These are phyloP conservation scores for Sporothrix pseudoabietina DNA, from an alignment of 2,329 filamentous ascomycete genomes.

Conservation along the genomic window DNA sequence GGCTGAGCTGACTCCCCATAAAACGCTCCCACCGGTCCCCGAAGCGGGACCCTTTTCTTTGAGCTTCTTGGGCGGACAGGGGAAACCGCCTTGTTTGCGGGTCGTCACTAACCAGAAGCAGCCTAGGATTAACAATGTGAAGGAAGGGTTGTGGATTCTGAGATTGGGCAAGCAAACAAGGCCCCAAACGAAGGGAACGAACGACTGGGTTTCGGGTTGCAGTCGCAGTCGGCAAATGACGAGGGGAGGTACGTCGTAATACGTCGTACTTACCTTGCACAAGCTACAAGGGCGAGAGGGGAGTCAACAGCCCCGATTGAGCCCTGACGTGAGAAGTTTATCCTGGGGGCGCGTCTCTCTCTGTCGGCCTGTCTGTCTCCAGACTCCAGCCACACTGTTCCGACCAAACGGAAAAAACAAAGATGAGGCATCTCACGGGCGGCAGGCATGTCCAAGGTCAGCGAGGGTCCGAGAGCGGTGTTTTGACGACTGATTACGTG, in stretches of 20 bases:
- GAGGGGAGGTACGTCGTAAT: no score
- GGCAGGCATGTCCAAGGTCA: no score
- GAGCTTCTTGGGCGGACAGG: neutral
- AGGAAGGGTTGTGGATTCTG: neutral
- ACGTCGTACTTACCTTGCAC: no score
- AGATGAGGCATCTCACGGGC: neutral
- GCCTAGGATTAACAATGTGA: neutral
- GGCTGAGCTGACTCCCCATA: constrained; percentile 1
- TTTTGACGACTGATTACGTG: no score
- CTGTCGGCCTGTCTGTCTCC: neutral
- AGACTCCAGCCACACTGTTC: neutral
- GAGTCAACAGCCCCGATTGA: neutral
- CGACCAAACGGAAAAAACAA: neutral
- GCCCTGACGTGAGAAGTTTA: constrained; percentile 10
- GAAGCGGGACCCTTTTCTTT: neutral
- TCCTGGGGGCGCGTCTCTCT: neutral
- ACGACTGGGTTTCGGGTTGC: constrained; percentile 15
- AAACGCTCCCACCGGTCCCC: neutral
- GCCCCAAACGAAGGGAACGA: neutral
- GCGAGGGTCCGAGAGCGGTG: no score
- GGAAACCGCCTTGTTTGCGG: constrained; percentile 5
- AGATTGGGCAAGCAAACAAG: neutral
- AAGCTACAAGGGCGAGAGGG: no score
- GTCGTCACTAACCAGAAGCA: neutral
- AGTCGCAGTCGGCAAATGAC: neutral